These are phyloP conservation scores for Nicotiana undulata DNA, from an alignment of 257 asterid genomes.

Conservation along the genomic window DNA sequence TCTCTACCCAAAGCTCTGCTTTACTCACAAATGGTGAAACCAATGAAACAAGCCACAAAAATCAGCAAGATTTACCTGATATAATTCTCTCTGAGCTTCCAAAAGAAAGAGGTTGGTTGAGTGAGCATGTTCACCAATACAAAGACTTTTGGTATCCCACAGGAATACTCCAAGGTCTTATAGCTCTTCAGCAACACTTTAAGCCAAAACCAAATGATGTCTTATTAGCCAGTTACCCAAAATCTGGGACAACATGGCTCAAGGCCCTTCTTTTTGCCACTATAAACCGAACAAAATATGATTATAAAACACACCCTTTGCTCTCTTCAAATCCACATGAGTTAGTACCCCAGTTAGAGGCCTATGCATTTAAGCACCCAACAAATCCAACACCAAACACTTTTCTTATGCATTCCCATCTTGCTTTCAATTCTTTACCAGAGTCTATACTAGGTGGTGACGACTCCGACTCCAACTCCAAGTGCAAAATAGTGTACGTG, in stretches of 20 bases:
- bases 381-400: constrained; percentile 11
- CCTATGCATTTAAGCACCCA: constrained; percentile 15
- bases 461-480: neutral
- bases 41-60: neutral
- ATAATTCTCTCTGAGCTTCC: constrained; percentile 13
- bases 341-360: constrained; percentile 13
- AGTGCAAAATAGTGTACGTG: constrained; percentile 19
- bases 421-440: constrained; percentile 12
- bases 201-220: constrained; percentile 10
- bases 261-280: constrained; percentile 22
- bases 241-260: constrained; percentile 30
- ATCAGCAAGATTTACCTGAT: neutral
- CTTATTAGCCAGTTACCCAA: constrained; percentile 18
- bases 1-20: neutral
- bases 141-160: constrained; percentile 25
- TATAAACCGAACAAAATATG: neutral
- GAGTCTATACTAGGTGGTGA: neutral
- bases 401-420: constrained; percentile 17
- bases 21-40: neutral
- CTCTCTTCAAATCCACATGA: constrained; percentile 22
- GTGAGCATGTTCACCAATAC: constrained; percentile 10
- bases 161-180: constrained; percentile 10
- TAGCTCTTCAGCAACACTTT: constrained; percentile 18
- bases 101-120: constrained; percentile 23
- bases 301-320: constrained; percentile 14